Evolutionary conservation across 2,329 filamentous ascomycete genomes (phyloP), one percentile per base, ranked within the genome.

Genomic region (Myotisia sp.): DNA sequence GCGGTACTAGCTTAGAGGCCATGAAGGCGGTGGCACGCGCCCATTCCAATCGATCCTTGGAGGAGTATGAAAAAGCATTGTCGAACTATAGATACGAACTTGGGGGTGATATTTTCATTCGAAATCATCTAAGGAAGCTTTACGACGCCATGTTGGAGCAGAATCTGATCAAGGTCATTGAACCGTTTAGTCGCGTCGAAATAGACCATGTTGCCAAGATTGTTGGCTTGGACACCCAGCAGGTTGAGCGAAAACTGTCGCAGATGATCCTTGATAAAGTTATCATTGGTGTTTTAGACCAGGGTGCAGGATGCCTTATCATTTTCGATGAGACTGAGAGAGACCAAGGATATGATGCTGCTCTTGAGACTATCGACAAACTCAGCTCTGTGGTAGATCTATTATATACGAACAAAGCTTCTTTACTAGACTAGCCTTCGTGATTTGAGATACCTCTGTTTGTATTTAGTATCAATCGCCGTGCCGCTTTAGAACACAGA

Each of bases 181-280:
- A 98, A 69, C 90, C 90, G 14, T 98, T 95, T 65, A 92, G 83
- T 52, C 76, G 86, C 42, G 90, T 98, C 35, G 90, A 98, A 64
- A 92, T 98, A 50, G 80, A 79, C 49, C 90, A 98, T 58, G 84
- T 98, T 50, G 87, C 90, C 47, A 85, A 90, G 67, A 92, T 95
- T 79, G 90, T 98, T 34, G 86, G 87, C 24, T 70, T 98, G 42
- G 90, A 95, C 58, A 92, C 83, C 17, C 79, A 84, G 59, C 87
- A 95, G 65, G 90, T 98, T 40, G 92, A 98, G 73, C 76, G 86
- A 49, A 98, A 98, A 70, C 70, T 98, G 43, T 92, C 83, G 29
- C 92, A 98, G 70, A 98, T 98, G 92, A 98, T 98, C 53, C 71
- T 98, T 39, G 90, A 98, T 66, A 94, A 94, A 69, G 84, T 95